Evolutionary conservation across 1,139 yeast genomes (phyloP).

Genomic region (Hansenula lynferdii): DNA sequence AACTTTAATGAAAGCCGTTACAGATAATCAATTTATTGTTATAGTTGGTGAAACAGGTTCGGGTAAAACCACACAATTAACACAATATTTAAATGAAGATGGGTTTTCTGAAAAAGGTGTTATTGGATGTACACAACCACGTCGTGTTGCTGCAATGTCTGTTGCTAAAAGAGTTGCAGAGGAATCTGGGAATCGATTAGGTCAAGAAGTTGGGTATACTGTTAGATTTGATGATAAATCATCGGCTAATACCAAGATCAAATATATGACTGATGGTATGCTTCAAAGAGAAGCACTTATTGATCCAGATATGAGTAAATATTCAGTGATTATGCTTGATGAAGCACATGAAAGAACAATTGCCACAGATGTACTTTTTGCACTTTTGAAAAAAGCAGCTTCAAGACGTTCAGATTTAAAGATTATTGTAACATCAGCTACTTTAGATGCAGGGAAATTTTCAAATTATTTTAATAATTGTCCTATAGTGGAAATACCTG

Average conservation of each 20-base stretch:
- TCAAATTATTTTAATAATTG: constrained; percentile 72
- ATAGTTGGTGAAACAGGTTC: constrained; percentile 98
- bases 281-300: constrained; percentile 74
- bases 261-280: constrained; percentile 93
- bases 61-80: constrained; percentile 93
- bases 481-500: constrained; percentile 82
- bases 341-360: constrained; percentile 97
- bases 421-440: constrained; percentile 87
- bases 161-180: constrained; percentile 67
- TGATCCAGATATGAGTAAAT: constrained; percentile 68
- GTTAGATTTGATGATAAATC: constrained; percentile 62
- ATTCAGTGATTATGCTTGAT: constrained; percentile 85
- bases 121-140: constrained; percentile 71
- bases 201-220: constrained; percentile 65
- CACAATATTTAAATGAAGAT: constrained; percentile 81
- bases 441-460: constrained; percentile 81
- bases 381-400: constrained; percentile 72
- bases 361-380: constrained; percentile 90
- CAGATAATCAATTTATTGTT: constrained; percentile 66
- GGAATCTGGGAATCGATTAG: constrained; percentile 54
- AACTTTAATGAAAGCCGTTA: constrained; percentile 52
- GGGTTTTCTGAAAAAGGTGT: constrained; percentile 58
- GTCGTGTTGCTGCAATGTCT: constrained; percentile 70
- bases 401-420: constrained; percentile 66
- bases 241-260: constrained; percentile 49